Evolutionary conservation across 192 early-diverging fungal genomes (phyloP).

Genomic region (Funneliformis mosseae): DNA sequence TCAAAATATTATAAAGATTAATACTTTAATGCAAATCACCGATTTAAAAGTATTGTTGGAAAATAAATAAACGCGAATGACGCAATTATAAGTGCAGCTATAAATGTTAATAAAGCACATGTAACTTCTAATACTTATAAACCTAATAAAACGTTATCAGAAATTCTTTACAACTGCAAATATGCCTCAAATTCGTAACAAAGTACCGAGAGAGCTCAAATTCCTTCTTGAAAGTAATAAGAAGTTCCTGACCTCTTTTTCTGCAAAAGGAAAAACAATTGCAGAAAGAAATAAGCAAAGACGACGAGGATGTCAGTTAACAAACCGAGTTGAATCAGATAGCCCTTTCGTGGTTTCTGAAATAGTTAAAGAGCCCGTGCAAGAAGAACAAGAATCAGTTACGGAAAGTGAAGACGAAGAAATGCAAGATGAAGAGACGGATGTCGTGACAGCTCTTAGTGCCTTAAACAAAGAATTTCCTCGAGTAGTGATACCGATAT

Average conservation of each 20-base stretch:
- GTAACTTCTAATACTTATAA: no score
- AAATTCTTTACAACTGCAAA: no score
- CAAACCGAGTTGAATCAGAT: background rate
- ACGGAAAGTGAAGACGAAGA: background rate
- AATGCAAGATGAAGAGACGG: background rate
- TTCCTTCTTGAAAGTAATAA: background rate
- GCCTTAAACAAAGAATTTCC: background rate
- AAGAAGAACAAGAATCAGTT: background rate
- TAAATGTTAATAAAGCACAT: no score
- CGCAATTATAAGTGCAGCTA: no score
- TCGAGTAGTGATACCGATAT: background rate
- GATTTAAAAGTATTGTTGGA: no score
- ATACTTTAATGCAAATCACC: no score
- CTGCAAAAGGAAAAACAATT: background rate
- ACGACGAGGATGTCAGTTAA: background rate
- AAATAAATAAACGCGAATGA: no score
- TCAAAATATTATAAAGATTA: no score
- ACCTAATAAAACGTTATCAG: no score
- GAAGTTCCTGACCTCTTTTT: background rate
- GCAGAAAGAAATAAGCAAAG: background rate
- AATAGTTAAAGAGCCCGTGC: background rate
- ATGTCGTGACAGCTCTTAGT: background rate
- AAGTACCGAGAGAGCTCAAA: background rate
- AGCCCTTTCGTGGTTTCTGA: background rate
- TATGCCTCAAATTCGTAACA: background rate